These are phyloP conservation scores for Oenanthe sinensis DNA, from an alignment of 129 eudicot species.

Conservation along the genomic window DNA sequence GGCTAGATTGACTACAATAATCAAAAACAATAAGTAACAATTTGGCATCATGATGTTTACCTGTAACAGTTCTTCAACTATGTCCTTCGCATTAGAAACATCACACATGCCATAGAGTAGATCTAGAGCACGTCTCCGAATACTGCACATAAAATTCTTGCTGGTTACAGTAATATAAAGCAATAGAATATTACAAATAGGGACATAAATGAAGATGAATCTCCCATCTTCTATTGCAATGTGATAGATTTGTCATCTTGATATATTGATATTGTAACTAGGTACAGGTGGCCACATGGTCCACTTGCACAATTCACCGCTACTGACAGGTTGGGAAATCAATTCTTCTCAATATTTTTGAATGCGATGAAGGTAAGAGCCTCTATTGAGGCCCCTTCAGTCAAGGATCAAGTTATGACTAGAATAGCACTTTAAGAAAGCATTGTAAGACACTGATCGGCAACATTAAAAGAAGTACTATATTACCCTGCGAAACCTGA, in stretches of 20 bases:
- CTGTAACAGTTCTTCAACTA: conserved; percentile 97
- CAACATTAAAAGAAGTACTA: neutral
- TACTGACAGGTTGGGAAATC: neutral
- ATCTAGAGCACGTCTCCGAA: conserved; percentile 95
- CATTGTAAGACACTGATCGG: neutral
- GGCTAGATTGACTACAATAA: neutral
- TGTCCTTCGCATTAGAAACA: conserved; percentile 98
- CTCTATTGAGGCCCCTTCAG: neutral
- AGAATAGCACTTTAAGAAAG: neutral
- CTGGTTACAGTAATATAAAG: neutral
- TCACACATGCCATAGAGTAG: conserved; percentile 99
- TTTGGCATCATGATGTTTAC: conserved; percentile 23
- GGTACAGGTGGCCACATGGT: neutral
- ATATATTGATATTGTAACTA: neutral
- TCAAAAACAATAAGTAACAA: neutral
- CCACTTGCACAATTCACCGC: neutral
- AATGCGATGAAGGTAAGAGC: neutral
- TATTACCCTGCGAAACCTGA: neutral
- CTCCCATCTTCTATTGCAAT: neutral
- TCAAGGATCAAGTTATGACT: neutral
- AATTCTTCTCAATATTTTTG: neutral
- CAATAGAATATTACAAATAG: neutral
- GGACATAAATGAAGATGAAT: neutral
- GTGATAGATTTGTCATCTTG: neutral
- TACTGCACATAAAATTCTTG: conserved; percentile 33